Evolutionary conservation across 768 basidiomycete species (phyloP), one percentile per base, ranked within the genome.

Genomic region (Pleurotus djamor): DNA sequence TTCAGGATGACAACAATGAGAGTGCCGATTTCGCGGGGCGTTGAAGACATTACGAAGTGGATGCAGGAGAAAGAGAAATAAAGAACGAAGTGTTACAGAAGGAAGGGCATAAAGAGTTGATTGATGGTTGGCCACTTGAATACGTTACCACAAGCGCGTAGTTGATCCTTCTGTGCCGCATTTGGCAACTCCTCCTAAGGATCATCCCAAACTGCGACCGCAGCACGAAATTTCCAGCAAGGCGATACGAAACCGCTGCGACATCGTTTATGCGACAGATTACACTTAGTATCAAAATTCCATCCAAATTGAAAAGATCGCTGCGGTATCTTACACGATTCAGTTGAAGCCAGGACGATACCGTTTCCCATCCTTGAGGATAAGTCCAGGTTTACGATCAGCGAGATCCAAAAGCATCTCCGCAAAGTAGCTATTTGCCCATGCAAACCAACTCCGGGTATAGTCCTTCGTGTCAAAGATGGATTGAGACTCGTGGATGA

Each of bases 1-100:
- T 96, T 94, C 63, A 96, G 83, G 38, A 98, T 85, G 67, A 98
- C 94, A 51, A 89, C 91, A 64, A 98, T 88, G 72, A 98, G 85
- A 16, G 96, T 98, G 38, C 96, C 96, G 61, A 98, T 90, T 75
- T 92, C 87, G 63, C 81, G 83, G 60, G 87, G 79, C 57, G 82
- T 75, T 60, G 79, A 72, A 61, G 86, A 77, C 87, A 90, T 89
- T 68, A 63, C 55, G 65, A 44, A 37, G 54, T 16, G 38, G 41
- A 56, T 28, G 21, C 21, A 38, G 13, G 38, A 44, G 38, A 33
- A 50, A 43, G 60, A 59, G 57, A 48, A 52, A 41, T 59, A 57
- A 63, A 58, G 58, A 16, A 35, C 6, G 10, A 12, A 33, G 28
- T 50, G 28, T 56, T 38, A 56, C 12, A 44, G 54, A 41, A 56